These are phyloP conservation scores for Naumovozyma baii DNA, from an alignment of 805 yeast genomes.

Conservation along the genomic window DNA sequence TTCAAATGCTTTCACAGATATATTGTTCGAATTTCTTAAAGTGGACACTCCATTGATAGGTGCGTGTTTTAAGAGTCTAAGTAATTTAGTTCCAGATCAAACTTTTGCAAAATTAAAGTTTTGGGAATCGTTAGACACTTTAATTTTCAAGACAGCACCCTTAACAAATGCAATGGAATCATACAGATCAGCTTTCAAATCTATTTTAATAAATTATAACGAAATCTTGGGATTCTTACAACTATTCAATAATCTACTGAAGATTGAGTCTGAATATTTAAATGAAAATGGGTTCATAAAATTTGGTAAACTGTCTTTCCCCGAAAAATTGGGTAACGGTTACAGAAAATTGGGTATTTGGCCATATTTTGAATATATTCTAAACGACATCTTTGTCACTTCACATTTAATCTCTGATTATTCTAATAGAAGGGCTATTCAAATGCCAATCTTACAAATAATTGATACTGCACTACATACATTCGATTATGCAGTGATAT, in stretches of 20 bases:
- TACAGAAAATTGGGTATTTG: constrained; percentile 61
- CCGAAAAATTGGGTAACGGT: constrained; percentile 50
- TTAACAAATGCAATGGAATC: constrained; percentile 24
- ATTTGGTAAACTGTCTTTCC: constrained; percentile 45
- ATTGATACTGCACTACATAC: constrained; percentile 39
- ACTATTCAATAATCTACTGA: constrained; percentile 38
- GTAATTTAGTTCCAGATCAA: constrained; percentile 44
- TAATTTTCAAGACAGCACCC: constrained; percentile 43
- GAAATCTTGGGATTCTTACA: constrained; percentile 54
- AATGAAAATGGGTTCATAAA: constrained; percentile 18
- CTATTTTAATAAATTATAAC: constrained; percentile 40
- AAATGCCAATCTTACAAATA: constrained; percentile 43
- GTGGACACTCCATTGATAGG: constrained; percentile 44
- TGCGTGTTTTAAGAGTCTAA: constrained; percentile 45
- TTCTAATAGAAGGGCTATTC: constrained; percentile 37
- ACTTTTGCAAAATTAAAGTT: constrained; percentile 37
- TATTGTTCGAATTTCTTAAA: constrained; percentile 37
- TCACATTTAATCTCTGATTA: constrained; percentile 29
- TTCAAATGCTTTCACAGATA: constrained; percentile 23
- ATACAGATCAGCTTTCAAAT: constrained; percentile 36
- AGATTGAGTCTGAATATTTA: constrained; percentile 25
- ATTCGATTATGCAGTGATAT: constrained; percentile 44
- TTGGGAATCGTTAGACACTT: constrained; percentile 63
- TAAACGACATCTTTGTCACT: constrained; percentile 55
- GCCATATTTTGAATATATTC: constrained; percentile 68